Percentiles rank a stretch among this genome's conserved stretches.
Conservation (phyloP, 2,329 filamentous ascomycete species). For the Penicillium frequentans region DNA sequence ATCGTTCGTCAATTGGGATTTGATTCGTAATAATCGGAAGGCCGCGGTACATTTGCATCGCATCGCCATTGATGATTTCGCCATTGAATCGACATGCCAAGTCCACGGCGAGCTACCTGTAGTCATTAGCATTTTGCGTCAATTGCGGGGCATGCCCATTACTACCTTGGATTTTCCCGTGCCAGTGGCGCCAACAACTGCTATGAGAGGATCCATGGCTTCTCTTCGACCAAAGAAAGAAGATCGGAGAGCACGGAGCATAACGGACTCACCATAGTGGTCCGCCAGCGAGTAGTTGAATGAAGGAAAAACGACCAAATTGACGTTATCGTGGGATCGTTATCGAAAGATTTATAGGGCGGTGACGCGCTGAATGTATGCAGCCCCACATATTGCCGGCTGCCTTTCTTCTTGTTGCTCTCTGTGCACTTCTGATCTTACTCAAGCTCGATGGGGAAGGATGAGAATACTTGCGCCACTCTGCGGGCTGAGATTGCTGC, state of each 20-base stretch:
- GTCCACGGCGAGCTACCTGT: conserved; percentile 77
- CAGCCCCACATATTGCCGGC: not conserved
- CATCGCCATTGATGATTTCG: conserved; percentile 95
- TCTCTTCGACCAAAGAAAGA: conserved; percentile 19
- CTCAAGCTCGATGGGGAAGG: conserved; percentile 8
- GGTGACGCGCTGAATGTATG: not conserved
- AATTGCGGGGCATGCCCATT: conserved; percentile 1
- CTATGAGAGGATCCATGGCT: conserved; percentile 63
- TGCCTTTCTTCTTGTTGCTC: not conserved
- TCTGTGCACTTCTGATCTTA: not conserved
- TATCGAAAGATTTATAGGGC: not conserved
- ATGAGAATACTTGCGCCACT: conserved; percentile 32
- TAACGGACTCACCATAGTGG: not conserved
- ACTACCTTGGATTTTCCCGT: conserved; percentile 89
- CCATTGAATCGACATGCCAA: conserved; percentile 80
- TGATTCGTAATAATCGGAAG: conserved; percentile 96
- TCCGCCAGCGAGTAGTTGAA: not conserved
- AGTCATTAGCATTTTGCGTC: conserved; percentile 24
- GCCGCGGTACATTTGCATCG: conserved; percentile 94
- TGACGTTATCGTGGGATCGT: not conserved
- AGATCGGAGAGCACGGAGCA: conserved; percentile 30
- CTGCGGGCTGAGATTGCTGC: conserved; percentile 38
- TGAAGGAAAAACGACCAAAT: not conserved
- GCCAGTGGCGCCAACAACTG: conserved; percentile 84
- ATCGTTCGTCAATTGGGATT: conserved; percentile 70